Evolutionary conservation across 2,329 filamentous ascomycete genomes (phyloP).

Genomic region (Nigrograna mackinnonii): DNA sequence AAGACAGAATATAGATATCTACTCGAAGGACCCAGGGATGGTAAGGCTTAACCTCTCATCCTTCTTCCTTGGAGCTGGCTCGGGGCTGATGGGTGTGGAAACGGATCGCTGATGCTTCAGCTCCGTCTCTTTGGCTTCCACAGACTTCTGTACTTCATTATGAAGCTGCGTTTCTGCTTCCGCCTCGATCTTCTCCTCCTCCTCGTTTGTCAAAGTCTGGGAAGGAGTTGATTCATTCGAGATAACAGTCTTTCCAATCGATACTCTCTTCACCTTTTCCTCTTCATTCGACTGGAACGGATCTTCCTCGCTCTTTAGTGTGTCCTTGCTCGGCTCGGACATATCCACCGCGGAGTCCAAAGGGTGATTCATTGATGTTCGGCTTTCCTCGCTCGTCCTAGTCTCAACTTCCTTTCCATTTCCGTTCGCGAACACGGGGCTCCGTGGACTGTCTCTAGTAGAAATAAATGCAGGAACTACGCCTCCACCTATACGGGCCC

Average conservation of each 20-base stretch:
- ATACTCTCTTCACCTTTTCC: constrained; percentile 35
- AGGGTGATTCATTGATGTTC: constrained; percentile 16
- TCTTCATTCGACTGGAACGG: constrained; percentile 31
- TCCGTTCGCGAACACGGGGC: constrained; percentile 29
- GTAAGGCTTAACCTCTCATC: constrained; percentile 37
- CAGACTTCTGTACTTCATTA: constrained; percentile 28
- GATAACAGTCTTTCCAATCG: constrained; percentile 42
- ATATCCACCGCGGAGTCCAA: constrained; percentile 26
- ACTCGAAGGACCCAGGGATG: constrained; percentile 37
- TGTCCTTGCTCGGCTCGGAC: constrained; percentile 15
- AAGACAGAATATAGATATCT: background rate
- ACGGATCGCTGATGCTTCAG: constrained; percentile 23
- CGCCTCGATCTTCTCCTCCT: constrained; percentile 38
- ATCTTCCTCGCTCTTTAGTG: constrained; percentile 33
- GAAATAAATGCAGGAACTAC: constrained; percentile 69
- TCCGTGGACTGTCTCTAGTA: constrained; percentile 34
- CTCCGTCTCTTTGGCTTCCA: constrained; percentile 18
- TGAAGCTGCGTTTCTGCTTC: constrained; percentile 40
- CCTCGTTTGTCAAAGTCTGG: constrained; percentile 21
- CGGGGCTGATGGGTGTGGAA: constrained; percentile 24
- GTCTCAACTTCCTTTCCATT: constrained; percentile 17
- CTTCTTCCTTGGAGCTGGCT: constrained; percentile 25
- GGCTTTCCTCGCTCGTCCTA: constrained; percentile 34
- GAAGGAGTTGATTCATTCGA: constrained; percentile 12
- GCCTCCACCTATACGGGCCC: constrained; percentile 88